phyloP scores from a whole-genome alignment of 805 yeast species.

The Metschnikowia peoriensis region DNA sequence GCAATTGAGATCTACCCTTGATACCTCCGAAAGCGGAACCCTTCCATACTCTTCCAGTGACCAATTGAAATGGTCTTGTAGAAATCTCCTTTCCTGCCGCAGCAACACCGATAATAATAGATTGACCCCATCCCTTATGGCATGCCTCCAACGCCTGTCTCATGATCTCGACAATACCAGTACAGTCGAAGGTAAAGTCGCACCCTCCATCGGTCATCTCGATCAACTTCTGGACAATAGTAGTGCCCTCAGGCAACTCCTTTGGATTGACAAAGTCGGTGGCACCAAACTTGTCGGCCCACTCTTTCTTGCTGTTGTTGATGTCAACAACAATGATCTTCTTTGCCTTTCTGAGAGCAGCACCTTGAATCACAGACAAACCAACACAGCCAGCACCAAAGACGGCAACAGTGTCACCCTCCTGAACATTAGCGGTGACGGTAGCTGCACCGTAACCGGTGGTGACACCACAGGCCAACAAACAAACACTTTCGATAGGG shows the following conservation, averaged over 20 bases:
- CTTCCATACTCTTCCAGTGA: constrained; percentile 97
- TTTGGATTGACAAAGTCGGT: constrained; percentile 91
- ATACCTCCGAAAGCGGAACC: constrained; percentile 99
- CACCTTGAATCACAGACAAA: constrained; percentile 94
- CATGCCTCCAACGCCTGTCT: constrained; percentile 94
- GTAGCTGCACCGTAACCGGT: constrained; percentile 98
- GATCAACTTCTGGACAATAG: constrained; percentile 77
- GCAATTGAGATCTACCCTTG: constrained; percentile 95
- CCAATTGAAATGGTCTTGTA: constrained; percentile 98
- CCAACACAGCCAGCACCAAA: constrained; percentile 99
- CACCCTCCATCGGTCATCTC: constrained; percentile 96
- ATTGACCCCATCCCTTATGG: constrained; percentile 99
- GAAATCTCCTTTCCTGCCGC: constrained; percentile 97
- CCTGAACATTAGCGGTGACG: constrained; percentile 85
- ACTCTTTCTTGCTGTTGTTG: constrained; percentile 76
- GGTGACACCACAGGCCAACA: constrained; percentile 97
- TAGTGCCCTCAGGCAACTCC: constrained; percentile 66
- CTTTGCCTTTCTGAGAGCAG: constrained; percentile 75
- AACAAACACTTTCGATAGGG: constrained; percentile 80
- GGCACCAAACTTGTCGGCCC: constrained; percentile 91
- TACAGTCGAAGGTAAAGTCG: constrained; percentile 95
- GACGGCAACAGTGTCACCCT: constrained; percentile 92
- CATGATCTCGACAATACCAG: constrained; percentile 95
- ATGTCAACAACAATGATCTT: constrained; percentile 84
- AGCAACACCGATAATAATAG: constrained; percentile 95